Evolutionary conservation across 2,329 filamentous ascomycete genomes (phyloP).

Genomic region (Alternaria sp.): DNA sequence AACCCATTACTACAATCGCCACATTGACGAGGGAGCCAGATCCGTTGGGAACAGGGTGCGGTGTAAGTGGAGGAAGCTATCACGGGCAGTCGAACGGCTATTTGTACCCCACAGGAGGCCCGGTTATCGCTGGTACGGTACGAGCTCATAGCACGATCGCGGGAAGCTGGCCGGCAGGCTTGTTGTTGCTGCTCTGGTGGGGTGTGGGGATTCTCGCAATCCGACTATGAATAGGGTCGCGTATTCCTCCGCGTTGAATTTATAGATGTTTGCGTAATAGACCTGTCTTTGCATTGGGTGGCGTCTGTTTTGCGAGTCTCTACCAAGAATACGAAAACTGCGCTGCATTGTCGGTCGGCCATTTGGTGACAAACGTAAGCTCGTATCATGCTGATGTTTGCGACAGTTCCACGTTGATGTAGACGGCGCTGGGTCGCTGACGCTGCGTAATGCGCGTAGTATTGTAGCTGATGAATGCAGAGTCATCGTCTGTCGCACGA

Average conservation of each 20-base stretch:
- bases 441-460: background rate
- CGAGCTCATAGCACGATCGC: background rate
- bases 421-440: background rate
- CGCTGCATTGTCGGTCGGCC: background rate
- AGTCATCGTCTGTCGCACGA: background rate
- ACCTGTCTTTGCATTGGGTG: constrained; percentile 17
- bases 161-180: constrained; percentile 21
- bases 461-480: background rate
- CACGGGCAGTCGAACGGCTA: constrained; percentile 7
- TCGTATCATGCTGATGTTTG: background rate
- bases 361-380: background rate
- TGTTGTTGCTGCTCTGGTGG: constrained; percentile 24
- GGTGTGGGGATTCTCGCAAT: constrained; percentile 27
- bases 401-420: background rate
- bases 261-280: constrained; percentile 13
- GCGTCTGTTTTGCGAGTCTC: constrained; percentile 10
- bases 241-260: background rate
- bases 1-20: constrained; percentile 35
- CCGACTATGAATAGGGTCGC: constrained; percentile 21
- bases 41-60: background rate
- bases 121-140: constrained; percentile 9
- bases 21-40: constrained; percentile 20
- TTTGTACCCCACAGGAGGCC: constrained; percentile 17
- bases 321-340: background rate
- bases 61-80: constrained; percentile 4